Evolutionary conservation across 805 yeast species (phyloP), one percentile per base, ranked within the genome.

Genomic region (Candida khao-thaluensis): DNA sequence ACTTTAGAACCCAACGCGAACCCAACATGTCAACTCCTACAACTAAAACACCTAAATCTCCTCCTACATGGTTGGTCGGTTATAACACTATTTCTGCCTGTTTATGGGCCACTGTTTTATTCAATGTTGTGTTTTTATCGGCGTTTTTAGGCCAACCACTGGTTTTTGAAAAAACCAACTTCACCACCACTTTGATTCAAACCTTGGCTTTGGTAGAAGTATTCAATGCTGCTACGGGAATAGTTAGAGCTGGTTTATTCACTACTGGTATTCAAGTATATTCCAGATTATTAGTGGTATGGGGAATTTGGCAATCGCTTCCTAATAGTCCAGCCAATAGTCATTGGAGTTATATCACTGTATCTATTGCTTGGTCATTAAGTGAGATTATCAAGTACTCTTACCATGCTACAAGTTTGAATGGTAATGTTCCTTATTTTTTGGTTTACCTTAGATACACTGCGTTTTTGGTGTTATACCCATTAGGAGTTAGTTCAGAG

Each of bases 351-450:
- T 90, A 83, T 60, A 62, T 81, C 41, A 69, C 91, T 1, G 73
- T 91, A 59, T 71, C 81, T 33, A 50, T 79, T 30, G 89, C 96
- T 9, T 93, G 99, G 99, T 79, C 93, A n/a, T 52, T 86, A 38
- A 87, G 98, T n/a, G 99, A 93, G 62, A 74, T 87, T 31, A 82
- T 90, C 41, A 76, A 99, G 59, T 93, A 93, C 64, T 75, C 87
- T 30, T 93, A 79, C 66, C 95, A 93, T 57, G 90, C 95, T 6
- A 72, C 82, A 39, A 80, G 80, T 49, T 62, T 85, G 45, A 56
- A 60, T 17, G 66, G 72, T 20, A 54, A 65, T 1, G 81, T 85
- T 11, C 85, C 93, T 4, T 51, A 56, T 26, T 57, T 66, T 55
- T 69, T 91, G 49, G 75, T 81, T 14, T 76, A 82, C 73, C 64